phyloP scores from a whole-genome alignment of 257 asterid species.

The Thymus mandschuricus region DNA sequence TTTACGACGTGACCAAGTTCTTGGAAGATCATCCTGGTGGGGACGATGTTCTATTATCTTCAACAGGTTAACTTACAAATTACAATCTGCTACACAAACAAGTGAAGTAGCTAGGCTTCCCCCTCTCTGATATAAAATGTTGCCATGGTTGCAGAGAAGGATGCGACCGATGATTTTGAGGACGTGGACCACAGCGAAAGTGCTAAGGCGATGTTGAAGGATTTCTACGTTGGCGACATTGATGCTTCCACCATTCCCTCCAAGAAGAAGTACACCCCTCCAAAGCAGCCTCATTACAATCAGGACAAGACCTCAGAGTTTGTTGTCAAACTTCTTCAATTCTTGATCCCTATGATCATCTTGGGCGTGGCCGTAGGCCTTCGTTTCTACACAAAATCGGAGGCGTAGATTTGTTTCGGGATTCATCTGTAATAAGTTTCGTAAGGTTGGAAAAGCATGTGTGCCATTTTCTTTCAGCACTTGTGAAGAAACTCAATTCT shows the following conservation, averaged over 20 bases:
- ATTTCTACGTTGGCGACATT: slow-evolving; percentile 63
- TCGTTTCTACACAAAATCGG: slow-evolving; percentile 74
- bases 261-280: slow-evolving; percentile 66
- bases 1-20: slow-evolving; percentile 79
- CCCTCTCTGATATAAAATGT: neutral
- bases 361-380: slow-evolving; percentile 73
- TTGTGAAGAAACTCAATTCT: slow-evolving; percentile 23
- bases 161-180: slow-evolving; percentile 91
- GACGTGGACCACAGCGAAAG: slow-evolving; percentile 79
- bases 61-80: slow-evolving; percentile 56
- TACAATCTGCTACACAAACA: neutral
- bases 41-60: slow-evolving; percentile 74
- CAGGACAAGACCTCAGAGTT: slow-evolving; percentile 86
- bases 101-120: neutral
- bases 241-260: slow-evolving; percentile 62
- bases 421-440: slow-evolving; percentile 18
- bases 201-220: slow-evolving; percentile 74
- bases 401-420: slow-evolving; percentile 37
- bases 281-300: slow-evolving; percentile 83
- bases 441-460: slow-evolving; percentile 7
- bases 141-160: slow-evolving; percentile 57
- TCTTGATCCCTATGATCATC: slow-evolving; percentile 76
- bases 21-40: slow-evolving; percentile 97
- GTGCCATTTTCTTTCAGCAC: neutral
- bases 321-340: slow-evolving; percentile 76